These are phyloP conservation scores for Cyclotella cryptica DNA, from an alignment of 108 stramenopile genomes.

Conservation along the genomic window DNA sequence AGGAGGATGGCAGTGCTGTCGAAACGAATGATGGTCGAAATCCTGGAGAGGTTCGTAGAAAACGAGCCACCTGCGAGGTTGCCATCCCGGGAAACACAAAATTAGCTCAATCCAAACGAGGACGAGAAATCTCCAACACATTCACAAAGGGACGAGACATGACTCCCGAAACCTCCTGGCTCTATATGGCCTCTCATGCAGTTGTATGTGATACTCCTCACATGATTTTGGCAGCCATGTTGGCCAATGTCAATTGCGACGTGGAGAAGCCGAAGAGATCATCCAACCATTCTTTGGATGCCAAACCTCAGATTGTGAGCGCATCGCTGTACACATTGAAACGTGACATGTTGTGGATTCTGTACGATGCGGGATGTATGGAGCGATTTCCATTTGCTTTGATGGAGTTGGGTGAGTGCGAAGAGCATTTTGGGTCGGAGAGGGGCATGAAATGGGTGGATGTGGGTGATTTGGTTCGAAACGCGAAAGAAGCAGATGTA, in stretches of 20 bases:
- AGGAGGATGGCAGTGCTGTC: not conserved
- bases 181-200: slow-evolving; percentile 69
- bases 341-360: slow-evolving; percentile 67
- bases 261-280: slow-evolving; percentile 42
- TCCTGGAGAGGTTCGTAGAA: not conserved
- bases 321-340: slow-evolving; percentile 56
- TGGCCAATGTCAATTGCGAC: slow-evolving; percentile 70
- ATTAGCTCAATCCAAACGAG: slow-evolving; percentile 51
- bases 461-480: slow-evolving; percentile 21
- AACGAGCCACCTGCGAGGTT: slow-evolving; percentile 66
- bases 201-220: slow-evolving; percentile 51
- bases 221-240: slow-evolving; percentile 60
- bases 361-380: slow-evolving; percentile 56
- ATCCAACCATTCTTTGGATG: slow-evolving; percentile 3
- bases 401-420: slow-evolving; percentile 73
- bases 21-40: not conserved
- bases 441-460: slow-evolving; percentile 58
- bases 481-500: not conserved
- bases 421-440: slow-evolving; percentile 55
- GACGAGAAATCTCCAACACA: slow-evolving; percentile 56
- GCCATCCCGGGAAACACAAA: slow-evolving; percentile 74
- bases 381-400: slow-evolving; percentile 60
- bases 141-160: slow-evolving; percentile 45
- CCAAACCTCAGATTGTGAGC: slow-evolving; percentile 44
- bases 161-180: slow-evolving; percentile 64